Percentiles rank a stretch among this genome's conserved stretches.
phyloP scores from a whole-genome alignment of 495 filamentous ascomycete species.

The Tuber calosporum region DNA sequence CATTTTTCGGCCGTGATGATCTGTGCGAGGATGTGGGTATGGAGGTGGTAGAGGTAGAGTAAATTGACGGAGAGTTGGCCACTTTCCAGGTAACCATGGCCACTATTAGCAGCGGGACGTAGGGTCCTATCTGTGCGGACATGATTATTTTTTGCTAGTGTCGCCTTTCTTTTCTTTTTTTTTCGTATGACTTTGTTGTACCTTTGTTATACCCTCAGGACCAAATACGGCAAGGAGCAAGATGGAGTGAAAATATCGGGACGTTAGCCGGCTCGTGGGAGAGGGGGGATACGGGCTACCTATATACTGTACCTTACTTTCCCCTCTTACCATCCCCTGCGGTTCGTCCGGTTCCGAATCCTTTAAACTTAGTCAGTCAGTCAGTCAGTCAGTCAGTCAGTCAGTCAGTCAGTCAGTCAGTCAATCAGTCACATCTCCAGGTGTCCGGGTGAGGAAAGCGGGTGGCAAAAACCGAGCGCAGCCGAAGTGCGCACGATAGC shows the following conservation, averaged over 20 bases:
- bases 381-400: neutral
- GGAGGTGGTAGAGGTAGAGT: neutral
- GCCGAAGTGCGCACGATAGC: neutral
- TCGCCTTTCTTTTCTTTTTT: too few species aligned
- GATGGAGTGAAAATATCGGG: neutral
- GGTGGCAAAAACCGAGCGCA: neutral
- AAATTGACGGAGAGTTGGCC: neutral
- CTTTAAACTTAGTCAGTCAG: neutral
- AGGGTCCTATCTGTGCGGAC: neutral
- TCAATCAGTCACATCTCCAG: neutral
- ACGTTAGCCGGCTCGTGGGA: neutral
- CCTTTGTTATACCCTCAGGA: neutral
- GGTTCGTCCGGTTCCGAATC: neutral
- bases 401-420: neutral
- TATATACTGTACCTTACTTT: neutral
- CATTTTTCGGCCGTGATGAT: neutral
- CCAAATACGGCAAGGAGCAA: neutral
- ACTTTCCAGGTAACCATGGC: slow-evolving; percentile 2
- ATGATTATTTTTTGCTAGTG: neutral
- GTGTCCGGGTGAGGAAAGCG: neutral
- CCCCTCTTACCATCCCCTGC: neutral
- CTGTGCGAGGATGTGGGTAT: neutral
- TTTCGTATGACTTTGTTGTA: too few species aligned
- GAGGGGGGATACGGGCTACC: neutral
- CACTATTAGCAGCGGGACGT: neutral